A percentile compares a stretch with the other conserved stretches of the same genome.
phyloP scores from a whole-genome alignment of 768 basidiomycete genomes.

The Infundibulicybe gibba region DNA sequence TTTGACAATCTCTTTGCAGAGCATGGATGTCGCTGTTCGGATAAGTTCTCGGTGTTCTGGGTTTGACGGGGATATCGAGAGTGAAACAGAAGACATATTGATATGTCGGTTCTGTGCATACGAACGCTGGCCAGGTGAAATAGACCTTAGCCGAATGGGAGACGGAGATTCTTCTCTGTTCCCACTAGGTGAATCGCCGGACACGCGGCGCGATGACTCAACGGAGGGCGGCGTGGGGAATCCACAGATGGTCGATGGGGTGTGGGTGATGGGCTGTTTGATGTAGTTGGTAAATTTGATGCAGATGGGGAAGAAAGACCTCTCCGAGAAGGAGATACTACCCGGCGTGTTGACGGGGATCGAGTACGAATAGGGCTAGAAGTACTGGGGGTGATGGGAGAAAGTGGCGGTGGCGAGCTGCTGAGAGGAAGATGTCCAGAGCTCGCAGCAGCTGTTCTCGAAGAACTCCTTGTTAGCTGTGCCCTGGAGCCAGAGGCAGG shows the following conservation, averaged over 20 bases:
- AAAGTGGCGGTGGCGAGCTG: conserved; percentile 30
- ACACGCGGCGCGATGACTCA: conserved; percentile 28
- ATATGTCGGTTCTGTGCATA: conserved; percentile 53
- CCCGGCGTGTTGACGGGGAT: conserved; percentile 35
- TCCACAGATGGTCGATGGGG: conserved; percentile 36
- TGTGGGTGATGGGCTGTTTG: conserved; percentile 26
- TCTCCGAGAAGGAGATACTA: conserved; percentile 36
- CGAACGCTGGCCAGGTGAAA: conserved; percentile 43
- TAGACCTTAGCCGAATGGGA: conserved; percentile 39
- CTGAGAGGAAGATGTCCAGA: conserved; percentile 37
- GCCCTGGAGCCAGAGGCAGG: conserved; percentile 35
- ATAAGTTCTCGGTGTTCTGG: conserved; percentile 67
- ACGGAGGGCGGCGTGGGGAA: conserved; percentile 27
- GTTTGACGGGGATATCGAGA: conserved; percentile 38
- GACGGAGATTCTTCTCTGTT: conserved; percentile 37
- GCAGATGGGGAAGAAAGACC: conserved; percentile 46
- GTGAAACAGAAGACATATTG: conserved; percentile 58
- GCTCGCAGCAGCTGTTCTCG: conserved; percentile 29
- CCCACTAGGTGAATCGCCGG: conserved; percentile 19
- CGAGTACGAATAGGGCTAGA: conserved; percentile 41
- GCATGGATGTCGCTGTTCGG: conserved; percentile 55
- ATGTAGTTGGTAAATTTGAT: conserved; percentile 45
- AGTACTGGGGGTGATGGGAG: conserved; percentile 32
- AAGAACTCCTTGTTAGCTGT: conserved; percentile 27
- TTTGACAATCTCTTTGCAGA: conserved; percentile 64